Conservation (phyloP, 768 basidiomycete genomes). For the Leucogyrophana mollusca region DNA sequence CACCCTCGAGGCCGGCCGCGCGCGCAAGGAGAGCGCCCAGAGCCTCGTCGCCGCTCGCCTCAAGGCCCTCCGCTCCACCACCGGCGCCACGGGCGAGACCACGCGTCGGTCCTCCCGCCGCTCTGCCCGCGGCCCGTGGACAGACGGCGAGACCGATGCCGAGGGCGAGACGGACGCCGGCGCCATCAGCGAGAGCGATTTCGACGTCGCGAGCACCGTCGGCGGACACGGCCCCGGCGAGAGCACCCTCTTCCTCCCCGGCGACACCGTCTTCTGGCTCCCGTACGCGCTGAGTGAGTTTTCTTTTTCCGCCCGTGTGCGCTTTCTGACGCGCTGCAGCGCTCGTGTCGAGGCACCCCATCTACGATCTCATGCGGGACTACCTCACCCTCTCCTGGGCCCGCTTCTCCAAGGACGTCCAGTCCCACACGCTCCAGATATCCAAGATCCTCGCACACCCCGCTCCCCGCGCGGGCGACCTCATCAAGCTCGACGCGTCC, state of each 20-base stretch:
- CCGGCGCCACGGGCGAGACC: conserved; percentile 47
- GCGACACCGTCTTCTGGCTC: conserved; percentile 92
- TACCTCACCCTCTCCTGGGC: conserved; percentile 96
- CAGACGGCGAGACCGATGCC: conserved; percentile 69
- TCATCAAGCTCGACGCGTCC: conserved; percentile 84
- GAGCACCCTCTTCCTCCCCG: conserved; percentile 85
- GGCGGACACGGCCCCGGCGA: conserved; percentile 79
- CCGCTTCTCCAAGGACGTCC: conserved; percentile 90
- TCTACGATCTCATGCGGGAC: conserved; percentile 94
- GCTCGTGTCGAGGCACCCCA: conserved; percentile 87
- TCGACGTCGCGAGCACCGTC: conserved; percentile 76
- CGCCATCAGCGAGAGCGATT: conserved; percentile 84
- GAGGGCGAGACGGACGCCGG: conserved; percentile 74
- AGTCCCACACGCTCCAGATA: conserved; percentile 88
- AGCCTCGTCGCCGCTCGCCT: conserved; percentile 67
- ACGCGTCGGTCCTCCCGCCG: conserved; percentile 59
- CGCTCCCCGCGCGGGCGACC: conserved; percentile 82
- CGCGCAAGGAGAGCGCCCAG: conserved; percentile 78
- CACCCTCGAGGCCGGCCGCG: conserved; percentile 75
- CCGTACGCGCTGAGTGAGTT: conserved; percentile 86
- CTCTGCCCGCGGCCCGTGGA: conserved; percentile 69
- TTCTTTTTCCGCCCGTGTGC: conserved; percentile 6
- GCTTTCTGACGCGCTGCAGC: conserved; percentile 40
- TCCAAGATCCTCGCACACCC: conserved; percentile 86
- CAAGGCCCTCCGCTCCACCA: conserved; percentile 60